Evolutionary conservation across 176 grass and related monocot genomes (phyloP), one percentile per base, ranked within the genome.

Genomic region (Hsuehochloa calcarea): DNA sequence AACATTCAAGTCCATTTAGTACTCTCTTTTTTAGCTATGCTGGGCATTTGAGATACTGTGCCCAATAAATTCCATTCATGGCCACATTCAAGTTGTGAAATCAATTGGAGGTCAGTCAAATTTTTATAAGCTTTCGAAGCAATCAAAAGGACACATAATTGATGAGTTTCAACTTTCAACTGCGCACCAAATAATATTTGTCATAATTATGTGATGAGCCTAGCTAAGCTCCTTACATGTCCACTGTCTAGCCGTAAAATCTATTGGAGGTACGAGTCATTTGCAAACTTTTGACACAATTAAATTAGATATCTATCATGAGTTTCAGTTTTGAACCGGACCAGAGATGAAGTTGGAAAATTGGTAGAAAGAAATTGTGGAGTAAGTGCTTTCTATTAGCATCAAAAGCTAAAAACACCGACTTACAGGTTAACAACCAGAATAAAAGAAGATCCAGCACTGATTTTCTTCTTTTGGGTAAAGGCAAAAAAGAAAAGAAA

Each of bases 21-120:
- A 52, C 58, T 85, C 59, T 65, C 77, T 87, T 87, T 51, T 88
- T 75, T 83, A 81, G 77, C 87, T 81, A 55, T 22, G 65, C 72
- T 66, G 85, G 82, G 79, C 88, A 86, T 92, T 95, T 85, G 83
- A 92, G 84, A 74, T 64, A 79, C 66, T 88, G 83, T 90, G 63
- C 73, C 81, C 84, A 93, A 82, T 91, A 87, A 93, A 91, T 91
- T 85, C 64, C 94, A 93, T 96, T 96, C 58, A 85, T 85, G 84
- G 59, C 62, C 63, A 75, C 90, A 93, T 90, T 92, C 82, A 93
- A 91, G 84, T 95, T 86, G 71, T 78, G 87, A 91, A 78, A 88
- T 88, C 67, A 91, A 65, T 70, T 68, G 52, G 65, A 80, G 60
- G 39, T 10, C 81, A 78, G 79, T 92, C 41, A 81, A 95, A 47